These are phyloP conservation scores for Coemansia sp. DNA, from an alignment of 192 early-diverging fungal species.

Conservation along the genomic window DNA sequence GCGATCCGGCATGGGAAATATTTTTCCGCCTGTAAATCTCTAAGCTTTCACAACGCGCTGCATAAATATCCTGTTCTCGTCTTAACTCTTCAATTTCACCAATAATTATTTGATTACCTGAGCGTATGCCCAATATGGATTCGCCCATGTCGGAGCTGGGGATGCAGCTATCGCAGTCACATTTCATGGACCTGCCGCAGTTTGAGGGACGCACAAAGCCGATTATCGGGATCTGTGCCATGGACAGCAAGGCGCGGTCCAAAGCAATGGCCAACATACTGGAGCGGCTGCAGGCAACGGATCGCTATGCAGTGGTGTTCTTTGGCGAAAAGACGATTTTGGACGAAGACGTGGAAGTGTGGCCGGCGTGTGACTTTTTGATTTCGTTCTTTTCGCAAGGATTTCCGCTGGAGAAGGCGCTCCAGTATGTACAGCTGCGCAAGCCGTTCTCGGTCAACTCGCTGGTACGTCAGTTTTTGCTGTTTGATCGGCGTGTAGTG, in stretches of 20 bases:
- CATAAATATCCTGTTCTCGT: no score
- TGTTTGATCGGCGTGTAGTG: conserved; percentile 90
- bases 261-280: conserved; percentile 97
- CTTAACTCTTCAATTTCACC: no score
- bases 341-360: conserved; percentile 85
- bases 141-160: conserved; percentile 6
- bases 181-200: conserved; percentile 51
- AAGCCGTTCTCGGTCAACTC: conserved; percentile 91
- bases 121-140: neutral
- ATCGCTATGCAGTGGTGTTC: conserved; percentile 79
- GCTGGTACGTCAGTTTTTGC: conserved; percentile 79
- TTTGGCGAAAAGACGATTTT: conserved; percentile 97
- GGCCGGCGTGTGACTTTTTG: conserved; percentile 95
- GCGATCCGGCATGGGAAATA: no score
- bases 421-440: conserved; percentile 80
- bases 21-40: no score
- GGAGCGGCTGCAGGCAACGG: conserved; percentile 63
- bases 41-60: no score
- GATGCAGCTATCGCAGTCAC: conserved; percentile 22
- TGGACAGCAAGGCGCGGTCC: conserved; percentile 92
- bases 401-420: conserved; percentile 92
- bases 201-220: conserved; percentile 32
- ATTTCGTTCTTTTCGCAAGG: conserved; percentile 95
- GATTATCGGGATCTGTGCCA: conserved; percentile 84
- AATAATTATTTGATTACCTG: no score